phyloP scores from a whole-genome alignment of 768 basidiomycete species.

The Lepiota subincarnata region DNA sequence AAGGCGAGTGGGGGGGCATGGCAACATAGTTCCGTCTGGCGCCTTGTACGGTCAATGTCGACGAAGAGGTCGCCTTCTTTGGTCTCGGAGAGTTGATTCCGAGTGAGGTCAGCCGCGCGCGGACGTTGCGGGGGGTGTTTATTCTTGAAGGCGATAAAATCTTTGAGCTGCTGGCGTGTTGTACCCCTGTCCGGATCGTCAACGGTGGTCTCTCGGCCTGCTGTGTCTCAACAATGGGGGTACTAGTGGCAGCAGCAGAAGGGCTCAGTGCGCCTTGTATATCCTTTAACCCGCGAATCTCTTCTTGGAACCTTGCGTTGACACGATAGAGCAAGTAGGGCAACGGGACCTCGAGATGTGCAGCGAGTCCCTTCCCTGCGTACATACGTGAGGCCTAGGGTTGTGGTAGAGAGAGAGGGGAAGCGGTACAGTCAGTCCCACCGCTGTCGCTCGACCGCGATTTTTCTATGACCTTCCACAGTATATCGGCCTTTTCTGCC shows the following conservation, averaged over 20 bases:
- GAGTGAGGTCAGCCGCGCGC: slow-evolving; percentile 68
- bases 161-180: slow-evolving; percentile 25
- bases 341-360: slow-evolving; percentile 74
- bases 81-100: slow-evolving; percentile 48
- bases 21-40: slow-evolving; percentile 34
- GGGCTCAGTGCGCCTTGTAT: slow-evolving; percentile 61
- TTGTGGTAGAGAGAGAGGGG: not conserved
- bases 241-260: slow-evolving; percentile 25
- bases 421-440: slow-evolving; percentile 73
- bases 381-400: not conserved
- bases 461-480: slow-evolving; percentile 85
- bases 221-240: slow-evolving; percentile 21
- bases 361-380: slow-evolving; percentile 79
- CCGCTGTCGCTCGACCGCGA: slow-evolving; percentile 69
- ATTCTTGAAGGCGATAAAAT: slow-evolving; percentile 41
- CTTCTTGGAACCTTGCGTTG: slow-evolving; percentile 81
- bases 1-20: slow-evolving; percentile 43
- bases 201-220: slow-evolving; percentile 27
- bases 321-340: slow-evolving; percentile 84
- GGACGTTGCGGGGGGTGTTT: slow-evolving; percentile 56
- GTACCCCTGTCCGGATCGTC: slow-evolving; percentile 24
- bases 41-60: slow-evolving; percentile 66
- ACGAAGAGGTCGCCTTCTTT: slow-evolving; percentile 62
- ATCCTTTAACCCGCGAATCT: slow-evolving; percentile 73
- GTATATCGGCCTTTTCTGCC: slow-evolving; percentile 73